phyloP scores from a whole-genome alignment of 2,329 filamentous ascomycete species.

The Zasmidium citrigriseum region DNA sequence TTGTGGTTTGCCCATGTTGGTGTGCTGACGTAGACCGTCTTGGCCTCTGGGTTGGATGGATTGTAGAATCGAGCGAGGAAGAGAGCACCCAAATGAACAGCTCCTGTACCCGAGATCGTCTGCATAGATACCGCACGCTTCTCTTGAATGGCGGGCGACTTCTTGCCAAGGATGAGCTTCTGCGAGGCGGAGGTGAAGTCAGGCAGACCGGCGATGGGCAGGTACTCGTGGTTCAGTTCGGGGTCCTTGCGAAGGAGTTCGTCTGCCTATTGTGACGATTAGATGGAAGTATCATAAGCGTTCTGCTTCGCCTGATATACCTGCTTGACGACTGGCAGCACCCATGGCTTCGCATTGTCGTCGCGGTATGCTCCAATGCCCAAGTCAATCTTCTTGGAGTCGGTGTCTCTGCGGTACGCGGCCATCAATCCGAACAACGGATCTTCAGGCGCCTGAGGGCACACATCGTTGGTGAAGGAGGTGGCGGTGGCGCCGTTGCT shows the following conservation, averaged over 20 bases:
- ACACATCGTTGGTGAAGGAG: slow-evolving; percentile 29
- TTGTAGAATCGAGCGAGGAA: slow-evolving; percentile 93
- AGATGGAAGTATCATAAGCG: background rate
- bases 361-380: slow-evolving; percentile 95
- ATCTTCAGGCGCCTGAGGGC: slow-evolving; percentile 74
- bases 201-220: slow-evolving; percentile 86
- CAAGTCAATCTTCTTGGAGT: slow-evolving; percentile 83
- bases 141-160: slow-evolving; percentile 80
- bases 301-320: slow-evolving; percentile 52
- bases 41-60: slow-evolving; percentile 58
- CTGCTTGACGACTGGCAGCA: slow-evolving; percentile 94
- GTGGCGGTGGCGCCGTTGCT: slow-evolving; percentile 19
- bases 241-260: slow-evolving; percentile 85
- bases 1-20: slow-evolving; percentile 99
- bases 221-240: slow-evolving; percentile 95
- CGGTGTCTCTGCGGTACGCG: slow-evolving; percentile 78
- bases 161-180: slow-evolving; percentile 79
- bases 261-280: slow-evolving; percentile 68
- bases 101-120: slow-evolving; percentile 96
- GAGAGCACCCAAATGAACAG: slow-evolving; percentile 86
- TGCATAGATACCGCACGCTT: slow-evolving; percentile 82
- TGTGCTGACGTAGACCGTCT: slow-evolving; percentile 82
- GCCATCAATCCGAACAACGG: slow-evolving; percentile 90
- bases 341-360: slow-evolving; percentile 94
- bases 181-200: slow-evolving; percentile 87